Conservation (phyloP, 192 early-diverging fungal genomes). For the Coemansia sp. region DNA sequence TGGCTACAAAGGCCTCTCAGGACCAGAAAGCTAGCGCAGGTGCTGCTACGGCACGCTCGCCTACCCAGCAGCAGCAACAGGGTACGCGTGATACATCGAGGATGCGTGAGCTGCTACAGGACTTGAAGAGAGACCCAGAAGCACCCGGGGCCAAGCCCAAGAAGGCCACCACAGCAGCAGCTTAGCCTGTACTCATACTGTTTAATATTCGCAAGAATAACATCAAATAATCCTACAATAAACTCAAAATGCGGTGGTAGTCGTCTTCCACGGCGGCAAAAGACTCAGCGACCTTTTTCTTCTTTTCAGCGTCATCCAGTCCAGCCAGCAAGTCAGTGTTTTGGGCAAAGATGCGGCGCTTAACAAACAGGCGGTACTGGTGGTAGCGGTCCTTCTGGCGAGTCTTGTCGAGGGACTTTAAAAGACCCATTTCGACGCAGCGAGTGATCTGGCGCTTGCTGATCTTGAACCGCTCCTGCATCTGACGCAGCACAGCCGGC, state of each 20-base stretch:
- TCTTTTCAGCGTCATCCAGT: slow-evolving; percentile 66
- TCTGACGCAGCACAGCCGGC: slow-evolving; percentile 43
- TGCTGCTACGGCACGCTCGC: slow-evolving; percentile 1
- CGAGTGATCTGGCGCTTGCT: slow-evolving; percentile 81
- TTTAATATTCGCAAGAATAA: neutral
- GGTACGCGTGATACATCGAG: slow-evolving; percentile 61
- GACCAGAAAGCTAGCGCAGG: neutral
- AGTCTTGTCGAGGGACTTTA: slow-evolving; percentile 62
- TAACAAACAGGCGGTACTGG: slow-evolving; percentile 78
- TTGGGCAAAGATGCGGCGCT: slow-evolving; percentile 77
- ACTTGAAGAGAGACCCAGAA: slow-evolving; percentile 66
- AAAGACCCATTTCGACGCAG: slow-evolving; percentile 78
- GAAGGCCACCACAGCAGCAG: slow-evolving; percentile 11
- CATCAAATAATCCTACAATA: slow-evolving; percentile 12
- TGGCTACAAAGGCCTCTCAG: slow-evolving; percentile 48
- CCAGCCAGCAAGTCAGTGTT: slow-evolving; percentile 74
- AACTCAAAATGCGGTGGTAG: slow-evolving; percentile 64
- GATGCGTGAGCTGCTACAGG: slow-evolving; percentile 71
- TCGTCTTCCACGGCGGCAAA: slow-evolving; percentile 76
- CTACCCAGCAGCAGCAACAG: slow-evolving; percentile 14
- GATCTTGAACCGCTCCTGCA: slow-evolving; percentile 71
- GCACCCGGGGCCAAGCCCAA: slow-evolving; percentile 65
- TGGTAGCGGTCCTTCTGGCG: slow-evolving; percentile 53
- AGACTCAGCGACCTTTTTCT: slow-evolving; percentile 75
- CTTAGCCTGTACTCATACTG: neutral